Conservation (phyloP, 2,329 filamentous ascomycete genomes). For the Exophiala bonariae region DNA sequence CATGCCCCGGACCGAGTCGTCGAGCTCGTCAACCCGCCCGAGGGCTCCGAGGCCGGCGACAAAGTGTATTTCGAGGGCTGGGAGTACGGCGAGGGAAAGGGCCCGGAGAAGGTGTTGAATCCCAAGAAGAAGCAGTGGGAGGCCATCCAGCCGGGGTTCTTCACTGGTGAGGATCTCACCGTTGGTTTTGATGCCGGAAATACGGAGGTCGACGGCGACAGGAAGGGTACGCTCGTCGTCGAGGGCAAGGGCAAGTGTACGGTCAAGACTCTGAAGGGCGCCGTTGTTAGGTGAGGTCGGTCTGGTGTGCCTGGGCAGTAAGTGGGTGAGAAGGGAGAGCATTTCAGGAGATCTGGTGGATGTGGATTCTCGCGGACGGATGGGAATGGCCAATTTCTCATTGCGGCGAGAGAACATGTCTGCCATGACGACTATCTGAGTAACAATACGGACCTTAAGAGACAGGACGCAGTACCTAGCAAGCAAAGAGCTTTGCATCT, state of each 20-base stretch:
- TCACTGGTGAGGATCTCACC: conserved; percentile 76
- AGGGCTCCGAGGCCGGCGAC: conserved; percentile 77
- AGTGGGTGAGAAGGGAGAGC: no score
- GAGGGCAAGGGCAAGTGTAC: conserved; percentile 75
- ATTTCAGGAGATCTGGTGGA: no score
- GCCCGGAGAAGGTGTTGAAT: conserved; percentile 85
- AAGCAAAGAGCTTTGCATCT: no score
- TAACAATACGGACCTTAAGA: no score
- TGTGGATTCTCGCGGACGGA: no score
- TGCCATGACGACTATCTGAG: no score
- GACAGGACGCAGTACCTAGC: no score
- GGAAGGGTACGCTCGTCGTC: conserved; percentile 67
- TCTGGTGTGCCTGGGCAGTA: neutral
- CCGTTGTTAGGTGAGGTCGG: conserved; percentile 36
- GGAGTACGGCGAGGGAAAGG: conserved; percentile 65
- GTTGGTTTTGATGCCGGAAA: conserved; percentile 81
- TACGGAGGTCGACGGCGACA: conserved; percentile 69
- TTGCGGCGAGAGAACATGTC: no score
- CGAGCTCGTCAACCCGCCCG: conserved; percentile 84
- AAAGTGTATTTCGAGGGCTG: conserved; percentile 92
- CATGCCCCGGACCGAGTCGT: conserved; percentile 75
- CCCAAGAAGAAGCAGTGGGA: conserved; percentile 99
- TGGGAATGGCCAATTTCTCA: no score
- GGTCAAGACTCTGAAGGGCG: conserved; percentile 77
- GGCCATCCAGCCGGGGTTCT: conserved; percentile 93